Conservation (phyloP, 805 yeast genomes). For the Lipomyces yamadae region DNA sequence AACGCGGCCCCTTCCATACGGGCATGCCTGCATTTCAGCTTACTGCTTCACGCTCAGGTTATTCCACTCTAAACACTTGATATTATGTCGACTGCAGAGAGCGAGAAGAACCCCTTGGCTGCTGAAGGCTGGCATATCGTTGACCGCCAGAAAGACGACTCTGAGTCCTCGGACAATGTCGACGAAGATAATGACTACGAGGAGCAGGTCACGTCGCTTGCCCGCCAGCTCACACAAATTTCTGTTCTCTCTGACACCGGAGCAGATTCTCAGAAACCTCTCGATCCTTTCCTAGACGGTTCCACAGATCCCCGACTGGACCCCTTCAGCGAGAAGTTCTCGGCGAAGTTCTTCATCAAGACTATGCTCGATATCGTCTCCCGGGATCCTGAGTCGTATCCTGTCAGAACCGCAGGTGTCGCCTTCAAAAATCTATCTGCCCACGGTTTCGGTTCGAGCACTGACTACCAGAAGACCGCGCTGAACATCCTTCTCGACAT, state of each 20-base stretch:
- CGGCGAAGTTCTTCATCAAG: conserved; percentile 65
- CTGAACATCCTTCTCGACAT: conserved; percentile 50
- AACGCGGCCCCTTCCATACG: neutral
- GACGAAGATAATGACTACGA: conserved; percentile 26
- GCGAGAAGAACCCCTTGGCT: conserved; percentile 10
- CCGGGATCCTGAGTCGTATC: conserved; percentile 64
- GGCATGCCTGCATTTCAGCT: neutral
- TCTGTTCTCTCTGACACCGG: conserved; percentile 17
- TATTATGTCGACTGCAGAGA: neutral
- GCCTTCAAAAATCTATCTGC: conserved; percentile 65
- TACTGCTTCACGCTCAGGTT: neutral
- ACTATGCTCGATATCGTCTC: conserved; percentile 58
- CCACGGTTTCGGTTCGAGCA: conserved; percentile 64
- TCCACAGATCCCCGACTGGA: conserved; percentile 55
- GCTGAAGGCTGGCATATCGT: conserved; percentile 16
- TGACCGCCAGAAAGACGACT: neutral
- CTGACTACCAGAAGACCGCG: conserved; percentile 70
- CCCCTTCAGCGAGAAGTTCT: conserved; percentile 62
- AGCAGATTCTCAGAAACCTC: neutral
- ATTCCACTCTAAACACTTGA: neutral
- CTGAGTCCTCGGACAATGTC: conserved; percentile 8
- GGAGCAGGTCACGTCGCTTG: conserved; percentile 32
- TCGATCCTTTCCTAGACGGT: conserved; percentile 34
- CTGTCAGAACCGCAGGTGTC: conserved; percentile 63
- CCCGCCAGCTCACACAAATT: conserved; percentile 36